A percentile compares a stretch with the other conserved stretches of the same genome.
These are phyloP conservation scores for Primulina tabacum DNA, from an alignment of 257 asterid species.

Conservation along the genomic window DNA sequence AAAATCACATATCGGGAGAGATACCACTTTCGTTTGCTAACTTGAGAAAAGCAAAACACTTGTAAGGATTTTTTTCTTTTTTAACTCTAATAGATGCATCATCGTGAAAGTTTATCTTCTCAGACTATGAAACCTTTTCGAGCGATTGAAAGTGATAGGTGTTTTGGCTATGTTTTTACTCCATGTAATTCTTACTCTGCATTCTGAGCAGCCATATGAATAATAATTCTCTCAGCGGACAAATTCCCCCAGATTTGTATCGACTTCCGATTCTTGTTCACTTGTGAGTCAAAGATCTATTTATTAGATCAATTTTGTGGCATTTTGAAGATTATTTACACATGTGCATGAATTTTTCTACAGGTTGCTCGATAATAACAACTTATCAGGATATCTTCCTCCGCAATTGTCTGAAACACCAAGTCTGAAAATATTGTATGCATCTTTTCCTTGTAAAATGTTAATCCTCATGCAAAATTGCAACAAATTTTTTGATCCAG, in stretches of 20 bases:
- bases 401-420: constrained; percentile 69
- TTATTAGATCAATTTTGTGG: constrained; percentile 1
- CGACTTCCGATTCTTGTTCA: constrained; percentile 85
- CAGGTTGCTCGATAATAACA: constrained; percentile 97
- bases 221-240: constrained; percentile 89
- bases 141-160: not conserved
- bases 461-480: constrained; percentile 9
- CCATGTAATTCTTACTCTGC: constrained; percentile 23
- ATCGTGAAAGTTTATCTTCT: not conserved
- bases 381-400: constrained; percentile 89
- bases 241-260: constrained; percentile 74
- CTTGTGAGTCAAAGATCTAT: constrained; percentile 58
- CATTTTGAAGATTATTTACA: constrained; percentile 18
- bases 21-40: constrained; percentile 78
- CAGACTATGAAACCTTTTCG: not conserved
- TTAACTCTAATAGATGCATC: not conserved
- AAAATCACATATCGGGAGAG: constrained; percentile 82
- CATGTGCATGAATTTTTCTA: constrained; percentile 25
- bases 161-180: constrained; percentile 10
- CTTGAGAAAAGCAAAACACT: constrained; percentile 58
- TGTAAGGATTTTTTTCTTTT: constrained; percentile 42
- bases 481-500: constrained; percentile 8
- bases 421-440: constrained; percentile 69
- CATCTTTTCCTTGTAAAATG: constrained; percentile 19
- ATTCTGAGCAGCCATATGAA: constrained; percentile 87